Conservation (phyloP, 2,329 filamentous ascomycete species). For the Gliomastix tumulicola region DNA sequence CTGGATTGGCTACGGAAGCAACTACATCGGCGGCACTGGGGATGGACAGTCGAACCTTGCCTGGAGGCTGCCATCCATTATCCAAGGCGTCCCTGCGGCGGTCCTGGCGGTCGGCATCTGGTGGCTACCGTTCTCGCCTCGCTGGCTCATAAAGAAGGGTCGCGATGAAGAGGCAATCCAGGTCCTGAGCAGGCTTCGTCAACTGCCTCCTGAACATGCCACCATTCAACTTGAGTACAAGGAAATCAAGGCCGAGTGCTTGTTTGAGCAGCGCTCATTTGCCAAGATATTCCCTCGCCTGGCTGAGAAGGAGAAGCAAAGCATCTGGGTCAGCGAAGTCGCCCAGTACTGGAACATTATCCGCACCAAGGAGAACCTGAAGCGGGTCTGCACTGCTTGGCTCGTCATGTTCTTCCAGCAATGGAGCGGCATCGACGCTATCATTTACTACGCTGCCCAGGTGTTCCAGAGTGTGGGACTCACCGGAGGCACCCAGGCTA, state of each 20-base stretch:
- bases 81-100: conserved; percentile 3
- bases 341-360: conserved; percentile 42
- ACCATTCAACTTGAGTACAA: conserved; percentile 10
- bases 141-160: conserved; percentile 38
- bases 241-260: conserved; percentile 9
- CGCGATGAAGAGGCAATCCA: conserved; percentile 39
- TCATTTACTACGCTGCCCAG: conserved; percentile 39
- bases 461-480: conserved; percentile 30
- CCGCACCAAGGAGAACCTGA: conserved; percentile 45
- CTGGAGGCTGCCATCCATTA: conserved; percentile 47
- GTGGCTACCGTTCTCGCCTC: conserved; percentile 51
- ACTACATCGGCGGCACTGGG: conserved; percentile 34
- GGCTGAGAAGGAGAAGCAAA: conserved; percentile 30
- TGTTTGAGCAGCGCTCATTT: conserved; percentile 5
- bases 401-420: conserved; percentile 55
- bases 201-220: conserved; percentile 8
- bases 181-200: conserved; percentile 39
- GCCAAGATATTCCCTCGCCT: conserved; percentile 8
- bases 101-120: conserved; percentile 41
- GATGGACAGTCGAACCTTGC: conserved; percentile 24
- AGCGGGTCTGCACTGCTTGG: conserved; percentile 57
- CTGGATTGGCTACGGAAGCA: conserved; percentile 54
- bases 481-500: conserved; percentile 42
- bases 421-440: conserved; percentile 24
- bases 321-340: conserved; percentile 33